Evolutionary conservation across 1,139 yeast genomes (phyloP), one percentile per base, ranked within the genome.

Genomic region (Protomyces inouyei): DNA sequence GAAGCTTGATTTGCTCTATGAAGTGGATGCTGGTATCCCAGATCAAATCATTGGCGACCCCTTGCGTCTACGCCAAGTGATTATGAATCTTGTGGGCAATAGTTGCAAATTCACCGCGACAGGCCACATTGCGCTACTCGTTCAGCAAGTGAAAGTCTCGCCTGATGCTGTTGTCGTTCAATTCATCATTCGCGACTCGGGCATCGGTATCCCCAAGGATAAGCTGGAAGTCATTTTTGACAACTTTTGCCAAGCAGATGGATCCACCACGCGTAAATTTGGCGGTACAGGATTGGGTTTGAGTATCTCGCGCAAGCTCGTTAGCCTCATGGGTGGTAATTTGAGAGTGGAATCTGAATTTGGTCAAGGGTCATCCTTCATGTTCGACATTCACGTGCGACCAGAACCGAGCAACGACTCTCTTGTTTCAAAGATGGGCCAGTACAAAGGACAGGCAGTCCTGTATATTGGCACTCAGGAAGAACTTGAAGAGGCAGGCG

Each of bases 1-100:
- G 73, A 88, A 88, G 57, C 78, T 88, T 68, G 93, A 88, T 70
- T 80, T 88, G 72, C 84, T 88, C 3, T 88, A 88, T 75, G 87
- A 86, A 73, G 88, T 89, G 70, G 95, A 88, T 74, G 86, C 88
- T 56, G 85, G 92, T 0, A 88, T 88, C 83, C 93, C 95, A 0
- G 96, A 88, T 73, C 85, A 85, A 74, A 86, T 87, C 69, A 85
- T 90, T 75, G 97, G 96, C 12, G 97, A 91, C 74, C 85, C 95
- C 4, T 88, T 90, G 73, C 78, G 97, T 73, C 85, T 90, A 53
- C 86, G 89, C 63, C 97, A 91, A 75, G 87, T 91, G 64, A 86
- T 90, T 21, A 88, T 90, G 91, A 91, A 91, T 70, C 77, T 90
- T 67, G 93, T 89, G 4, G 87, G 95, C 14, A 90, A 88, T 74